Evolutionary conservation across 495 filamentous ascomycete species (phyloP), one percentile per base, ranked within the genome.

Genomic region (Podospora anserina): DNA sequence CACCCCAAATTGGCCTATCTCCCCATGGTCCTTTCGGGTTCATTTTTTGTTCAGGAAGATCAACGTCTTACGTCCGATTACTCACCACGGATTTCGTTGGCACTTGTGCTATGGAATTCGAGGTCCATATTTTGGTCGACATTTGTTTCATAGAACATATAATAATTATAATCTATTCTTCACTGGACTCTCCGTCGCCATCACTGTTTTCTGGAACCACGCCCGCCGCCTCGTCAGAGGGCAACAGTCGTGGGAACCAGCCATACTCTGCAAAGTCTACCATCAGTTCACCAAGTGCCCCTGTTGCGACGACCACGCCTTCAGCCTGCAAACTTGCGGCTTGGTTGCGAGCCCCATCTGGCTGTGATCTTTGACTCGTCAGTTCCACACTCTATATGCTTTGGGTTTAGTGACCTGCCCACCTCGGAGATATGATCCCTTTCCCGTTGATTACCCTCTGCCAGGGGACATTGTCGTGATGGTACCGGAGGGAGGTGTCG

Each of bases 361-460:
- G 87, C 44, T 84, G 77, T 26, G 87, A 90, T 71, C 90, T 92
- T 0, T 20, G 2, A 2, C 39, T 9, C 32, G 58, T 62, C 18
- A 66, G 27, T 39, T 4, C 28, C n/a, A 9, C 34, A 32, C 16
- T 32, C 23, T 5, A 15, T 26, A 15, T 18, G 49, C 54, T 55
- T 60, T 9, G 60, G 3, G 4, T 16, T 55, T 32, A 61, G 28
- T 56, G 55, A 61, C 61, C 34, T 44, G 68, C 74, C 27, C 72
- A 96, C 92, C 93, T 86, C 39, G 89, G 90, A 34, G 92, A 94
- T 70, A 98, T 93, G 67, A 87, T 83, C 19, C 93, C 93, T 77
- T 91, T 94, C 2, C 90, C 78, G 74, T 94, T 96, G 69, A 97
- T 90, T 13, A 98, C 92, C 60, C 94, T 83, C 81, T 97, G 94